Conservation (phyloP, 2,329 filamentous ascomycete species). For the Coleophoma cylindrospora region DNA sequence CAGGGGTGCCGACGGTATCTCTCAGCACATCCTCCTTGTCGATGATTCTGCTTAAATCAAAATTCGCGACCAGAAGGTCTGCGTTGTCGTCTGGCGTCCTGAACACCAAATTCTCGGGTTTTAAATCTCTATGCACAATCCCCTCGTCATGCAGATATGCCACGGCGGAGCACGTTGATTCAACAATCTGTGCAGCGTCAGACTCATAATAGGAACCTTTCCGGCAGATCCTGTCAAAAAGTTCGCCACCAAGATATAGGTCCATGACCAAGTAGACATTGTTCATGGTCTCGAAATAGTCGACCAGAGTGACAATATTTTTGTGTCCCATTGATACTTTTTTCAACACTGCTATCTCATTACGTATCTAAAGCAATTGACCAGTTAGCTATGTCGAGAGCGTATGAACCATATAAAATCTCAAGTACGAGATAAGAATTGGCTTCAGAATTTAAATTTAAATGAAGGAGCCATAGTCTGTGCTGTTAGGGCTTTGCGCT, state of each 20-base stretch:
- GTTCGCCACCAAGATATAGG: conserved; percentile 91
- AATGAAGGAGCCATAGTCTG: too few species aligned
- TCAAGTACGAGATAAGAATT: too few species aligned
- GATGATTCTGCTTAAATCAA: conserved; percentile 94
- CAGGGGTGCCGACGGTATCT: conserved; percentile 94
- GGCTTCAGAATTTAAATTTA: too few species aligned
- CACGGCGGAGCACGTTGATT: conserved; percentile 97
- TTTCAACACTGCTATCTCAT: conserved; percentile 96
- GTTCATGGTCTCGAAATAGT: conserved; percentile 99
- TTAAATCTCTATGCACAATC: conserved; percentile 96
- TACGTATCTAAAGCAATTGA: conserved; percentile 87
- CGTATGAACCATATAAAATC: too few species aligned
- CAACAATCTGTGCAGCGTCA: conserved; percentile 87
- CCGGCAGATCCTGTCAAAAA: conserved; percentile 97
- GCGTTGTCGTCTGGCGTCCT: conserved; percentile 96
- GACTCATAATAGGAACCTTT: conserved; percentile 99
- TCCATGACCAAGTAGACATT: conserved; percentile 98
- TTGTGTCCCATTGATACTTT: conserved; percentile 98
- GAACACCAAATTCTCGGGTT: conserved; percentile 96
- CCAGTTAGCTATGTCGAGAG: too few species aligned
- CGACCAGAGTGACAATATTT: conserved; percentile 94
- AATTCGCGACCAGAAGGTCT: conserved; percentile 94
- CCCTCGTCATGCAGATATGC: conserved; percentile 99
- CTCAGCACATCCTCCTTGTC: conserved; percentile 97
- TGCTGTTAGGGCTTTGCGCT: too few species aligned